These are phyloP conservation scores for Tolypocladium amazonense DNA, from an alignment of 2,329 filamentous ascomycete genomes.

Conservation along the genomic window DNA sequence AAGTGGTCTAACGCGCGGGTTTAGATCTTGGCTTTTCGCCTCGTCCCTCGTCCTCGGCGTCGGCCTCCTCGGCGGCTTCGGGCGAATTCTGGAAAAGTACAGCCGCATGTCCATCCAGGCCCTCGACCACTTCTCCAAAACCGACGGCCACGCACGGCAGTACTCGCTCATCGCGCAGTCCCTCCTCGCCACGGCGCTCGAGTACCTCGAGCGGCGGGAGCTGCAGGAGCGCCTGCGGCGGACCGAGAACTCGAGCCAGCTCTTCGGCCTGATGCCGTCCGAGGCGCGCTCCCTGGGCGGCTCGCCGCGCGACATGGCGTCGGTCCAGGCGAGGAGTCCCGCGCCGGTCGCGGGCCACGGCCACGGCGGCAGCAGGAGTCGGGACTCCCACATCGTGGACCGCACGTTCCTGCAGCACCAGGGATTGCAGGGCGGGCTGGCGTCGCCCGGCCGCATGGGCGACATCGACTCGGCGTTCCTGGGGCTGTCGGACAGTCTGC, in stretches of 20 bases:
- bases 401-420: constrained; percentile 5
- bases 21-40: constrained; percentile 43
- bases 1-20: background rate
- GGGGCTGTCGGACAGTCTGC: constrained; percentile 24
- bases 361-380: background rate
- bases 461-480: constrained; percentile 28
- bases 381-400: background rate
- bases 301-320: background rate
- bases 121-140: constrained; percentile 36
- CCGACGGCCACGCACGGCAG: constrained; percentile 39
- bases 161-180: constrained; percentile 44
- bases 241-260: constrained; percentile 38
- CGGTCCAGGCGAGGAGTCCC: constrained; percentile 6
- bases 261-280: constrained; percentile 37
- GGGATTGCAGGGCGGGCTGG: constrained; percentile 4
- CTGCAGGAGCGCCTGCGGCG: constrained; percentile 32
- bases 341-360: background rate
- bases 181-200: constrained; percentile 32
- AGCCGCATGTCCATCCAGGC: constrained; percentile 34
- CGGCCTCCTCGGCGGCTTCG: constrained; percentile 40
- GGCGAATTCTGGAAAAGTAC: constrained; percentile 40
- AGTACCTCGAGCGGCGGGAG: constrained; percentile 37
- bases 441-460: constrained; percentile 18
- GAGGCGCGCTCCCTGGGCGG: background rate
- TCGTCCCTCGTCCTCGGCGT: constrained; percentile 40